Base-by-base conservation (phyloP, 352 stramenopile species). In the Phytophthora ohioensis region DNA sequence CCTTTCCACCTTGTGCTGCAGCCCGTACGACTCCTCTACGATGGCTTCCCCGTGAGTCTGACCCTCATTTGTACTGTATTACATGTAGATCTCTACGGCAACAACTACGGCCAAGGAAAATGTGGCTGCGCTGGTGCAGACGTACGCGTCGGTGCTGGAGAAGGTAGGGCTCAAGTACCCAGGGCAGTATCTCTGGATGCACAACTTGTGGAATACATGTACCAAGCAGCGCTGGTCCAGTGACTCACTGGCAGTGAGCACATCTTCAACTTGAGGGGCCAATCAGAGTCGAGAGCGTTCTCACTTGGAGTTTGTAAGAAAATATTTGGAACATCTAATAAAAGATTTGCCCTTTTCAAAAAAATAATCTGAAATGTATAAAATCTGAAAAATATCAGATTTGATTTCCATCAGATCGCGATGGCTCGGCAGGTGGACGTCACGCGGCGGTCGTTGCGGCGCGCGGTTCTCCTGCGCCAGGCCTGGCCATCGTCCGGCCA, bases 181-280 rank as follows among this genome's bases (percentile, higher is more conserved):
- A 2, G 72, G 59, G 43, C 82, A 91, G 63, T 88, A 91, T 41
- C 60, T 88, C 21, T 27, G 21, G 82, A 78, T 88, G 43, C 80
- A 87, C 52, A 65, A 88, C 21, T 27, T 27, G 21, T 27, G 21
- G 21, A 27, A 27, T 21, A 21, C 21, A 27, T 27, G 21, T 27
- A 27, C 21, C 21, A 27, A 27, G 21, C 21, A 27, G 21, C 21
- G 21, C 21, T 27, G 21, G 21, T 27, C 21, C 21, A 27, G 21
- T 27, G 21, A 27, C 21, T 27, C 21, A 27, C 21, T 27, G 21
- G 21, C 21, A 27, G 21, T 27, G 21, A 27, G 21, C 21, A 27
- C 21, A 27, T 27, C 21, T 27, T 27, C 21, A 27, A 27, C 21
- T 27, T 27, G 21, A 27, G 21, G 21, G 21, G 21, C 21, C 21